Evolutionary conservation across 73 alveolate genomes (phyloP).

Genomic region (Breviolum minutum): DNA sequence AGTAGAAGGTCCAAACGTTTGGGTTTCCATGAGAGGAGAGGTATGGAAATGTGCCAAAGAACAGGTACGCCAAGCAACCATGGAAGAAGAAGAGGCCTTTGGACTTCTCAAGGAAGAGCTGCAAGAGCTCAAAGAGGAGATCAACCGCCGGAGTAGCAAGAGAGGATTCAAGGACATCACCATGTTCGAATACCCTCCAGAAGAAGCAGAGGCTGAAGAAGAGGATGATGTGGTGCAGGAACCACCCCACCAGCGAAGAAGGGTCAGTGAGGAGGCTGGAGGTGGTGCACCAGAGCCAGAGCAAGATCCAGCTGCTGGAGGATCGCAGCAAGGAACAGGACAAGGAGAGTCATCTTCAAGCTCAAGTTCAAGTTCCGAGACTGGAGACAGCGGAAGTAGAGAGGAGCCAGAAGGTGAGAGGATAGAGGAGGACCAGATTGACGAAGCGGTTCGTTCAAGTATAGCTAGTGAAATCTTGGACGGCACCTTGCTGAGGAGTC

Average conservation of each 20-base stretch:
- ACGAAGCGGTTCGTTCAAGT: neutral
- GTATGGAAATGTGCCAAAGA: conserved; percentile 37
- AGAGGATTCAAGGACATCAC: conserved; percentile 38
- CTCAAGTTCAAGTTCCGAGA: neutral
- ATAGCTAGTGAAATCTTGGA: neutral
- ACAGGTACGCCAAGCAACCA: conserved; percentile 8
- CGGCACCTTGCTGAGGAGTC: neutral
- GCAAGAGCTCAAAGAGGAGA: neutral
- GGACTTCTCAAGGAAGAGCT: neutral
- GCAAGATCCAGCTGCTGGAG: neutral
- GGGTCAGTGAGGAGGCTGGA: neutral
- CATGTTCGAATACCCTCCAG: neutral
- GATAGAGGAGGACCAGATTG: neutral
- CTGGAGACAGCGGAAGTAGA: too few relatives aligned
- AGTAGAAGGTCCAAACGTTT: neutral
- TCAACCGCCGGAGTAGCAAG: neutral
- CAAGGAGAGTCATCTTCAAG: neutral
- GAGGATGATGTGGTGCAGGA: neutral
- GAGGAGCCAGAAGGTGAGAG: neutral
- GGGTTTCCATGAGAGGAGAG: conserved; percentile 40
- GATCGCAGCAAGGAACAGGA: neutral
- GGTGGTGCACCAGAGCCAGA: neutral
- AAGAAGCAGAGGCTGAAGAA: neutral
- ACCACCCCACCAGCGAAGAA: neutral
- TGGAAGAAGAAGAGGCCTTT: conserved; percentile 23